Percentiles rank a stretch among this genome's conserved stretches.
Conservation (phyloP, 1,139 yeast species). For the Yamadazyma diospyri region DNA sequence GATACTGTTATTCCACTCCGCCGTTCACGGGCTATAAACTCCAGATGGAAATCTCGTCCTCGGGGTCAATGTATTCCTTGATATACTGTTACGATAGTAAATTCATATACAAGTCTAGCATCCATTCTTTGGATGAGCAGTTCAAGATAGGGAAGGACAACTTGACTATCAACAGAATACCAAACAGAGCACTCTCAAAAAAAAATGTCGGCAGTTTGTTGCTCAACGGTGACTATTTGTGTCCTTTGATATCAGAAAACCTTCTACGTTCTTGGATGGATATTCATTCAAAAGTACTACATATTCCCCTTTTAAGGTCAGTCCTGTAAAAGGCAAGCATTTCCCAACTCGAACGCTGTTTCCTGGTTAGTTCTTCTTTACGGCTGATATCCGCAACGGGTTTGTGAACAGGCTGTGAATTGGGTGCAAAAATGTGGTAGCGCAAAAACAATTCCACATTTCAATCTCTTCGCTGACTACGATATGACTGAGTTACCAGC, state of each 20-base stretch:
- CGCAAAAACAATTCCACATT: constrained; percentile 2
- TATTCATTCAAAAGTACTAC: constrained; percentile 19
- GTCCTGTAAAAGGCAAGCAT: constrained; percentile 23
- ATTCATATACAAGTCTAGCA: constrained; percentile 22
- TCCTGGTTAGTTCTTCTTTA: constrained; percentile 1
- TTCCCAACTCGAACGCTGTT: constrained; percentile 7
- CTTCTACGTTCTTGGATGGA: constrained; percentile 27
- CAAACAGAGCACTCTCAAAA: constrained; percentile 13
- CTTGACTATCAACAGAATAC: constrained; percentile 9
- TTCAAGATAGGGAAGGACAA: constrained; percentile 11
- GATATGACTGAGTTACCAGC: constrained; percentile 34
- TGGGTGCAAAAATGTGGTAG: constrained; percentile 1
- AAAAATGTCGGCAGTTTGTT: constrained; percentile 12
- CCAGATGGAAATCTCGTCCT: constrained; percentile 24
- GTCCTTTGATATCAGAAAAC: constrained; percentile 29
- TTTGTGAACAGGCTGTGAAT: no score
- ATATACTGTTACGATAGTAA: constrained; percentile 31
- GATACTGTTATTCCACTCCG: constrained; percentile 13
- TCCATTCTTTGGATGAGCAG: constrained; percentile 14
- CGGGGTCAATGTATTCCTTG: constrained; percentile 15
- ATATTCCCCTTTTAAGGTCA: constrained; percentile 30
- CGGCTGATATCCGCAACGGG: no score
- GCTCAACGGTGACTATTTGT: constrained; percentile 11
- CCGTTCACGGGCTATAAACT: constrained; percentile 34
- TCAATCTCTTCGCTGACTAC: no score